Evolutionary conservation across 768 basidiomycete species (phyloP), one percentile per base, ranked within the genome.

Genomic region (Suillus tomentosus): DNA sequence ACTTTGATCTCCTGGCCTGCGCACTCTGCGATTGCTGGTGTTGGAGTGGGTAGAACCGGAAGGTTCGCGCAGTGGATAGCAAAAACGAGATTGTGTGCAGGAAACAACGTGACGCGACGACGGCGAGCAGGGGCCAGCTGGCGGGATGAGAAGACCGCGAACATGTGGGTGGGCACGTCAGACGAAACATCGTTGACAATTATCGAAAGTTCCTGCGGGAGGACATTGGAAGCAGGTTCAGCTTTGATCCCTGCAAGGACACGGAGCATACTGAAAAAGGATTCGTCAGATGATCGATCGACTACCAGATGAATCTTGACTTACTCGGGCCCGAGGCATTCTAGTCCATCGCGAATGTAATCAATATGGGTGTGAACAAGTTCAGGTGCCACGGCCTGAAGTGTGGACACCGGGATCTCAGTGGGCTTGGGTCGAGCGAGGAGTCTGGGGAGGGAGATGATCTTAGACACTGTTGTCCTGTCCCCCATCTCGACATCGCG

Each of bases 41-140:
- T 37, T 3, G 74, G 67, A 0, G 54, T 5, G 0, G 76, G 70
- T 0, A 74, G 65, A 9, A 68, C 24, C 2, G 73, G 73, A n/a
- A 77, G 64, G 55, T 74, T 73, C 14, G 77, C 59, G 36, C 72
- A 79, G 55, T 73, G 66, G 0, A 73, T 55, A 0, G 77, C 77
- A 1, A 78, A 71, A 3, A 81, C 69, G 42, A 80, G 73, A 34
- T 72, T 77, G 62, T 81, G 79, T 11, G 72, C 71, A 0, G 79
- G 80, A 54, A 76, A 74, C 4, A 80, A 65, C 0, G 77, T 77
- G 8, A 78, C 73, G 10, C 74, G 67, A 17, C 77, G 73, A 31
- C 31, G 31, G 53, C 69, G 78, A 6, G 71, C 45, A 15, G 57
- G 47, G 17, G 71, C 66, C 4, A 74, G 69, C 15, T 64, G 66